phyloP scores from a whole-genome alignment of 495 filamentous ascomycete species.

The Penicillium dipodomyicola region DNA sequence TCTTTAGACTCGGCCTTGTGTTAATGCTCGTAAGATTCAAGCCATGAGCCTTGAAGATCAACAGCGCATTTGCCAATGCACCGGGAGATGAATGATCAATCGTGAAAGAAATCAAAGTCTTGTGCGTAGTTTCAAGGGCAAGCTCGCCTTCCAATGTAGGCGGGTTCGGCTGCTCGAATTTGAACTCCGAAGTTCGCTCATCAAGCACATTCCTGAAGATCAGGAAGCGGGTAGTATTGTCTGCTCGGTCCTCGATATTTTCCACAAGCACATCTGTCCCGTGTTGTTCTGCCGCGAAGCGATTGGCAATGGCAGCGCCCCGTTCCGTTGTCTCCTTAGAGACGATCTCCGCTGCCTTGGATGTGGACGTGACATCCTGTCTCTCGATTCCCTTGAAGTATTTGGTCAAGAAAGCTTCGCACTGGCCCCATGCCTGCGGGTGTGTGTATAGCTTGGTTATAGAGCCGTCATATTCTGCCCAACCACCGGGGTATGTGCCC shows the following conservation, averaged over 20 bases:
- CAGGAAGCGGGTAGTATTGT: constrained; percentile 90
- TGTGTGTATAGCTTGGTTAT: constrained; percentile 73
- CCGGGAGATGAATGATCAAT: constrained; percentile 75
- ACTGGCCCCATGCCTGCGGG: constrained; percentile 93
- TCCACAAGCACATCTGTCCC: constrained; percentile 67
- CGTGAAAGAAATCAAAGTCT: constrained; percentile 78
- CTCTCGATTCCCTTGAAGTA: constrained; percentile 68
- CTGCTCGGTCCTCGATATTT: constrained; percentile 75
- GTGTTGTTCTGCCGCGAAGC: constrained; percentile 63
- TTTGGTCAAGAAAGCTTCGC: constrained; percentile 65
- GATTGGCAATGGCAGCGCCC: constrained; percentile 74
- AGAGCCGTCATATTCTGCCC: constrained; percentile 30
- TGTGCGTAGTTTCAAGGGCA: constrained; percentile 42
- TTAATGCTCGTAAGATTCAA: constrained; percentile 91
- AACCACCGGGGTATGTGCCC: constrained; percentile 29
- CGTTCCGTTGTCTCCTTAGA: constrained; percentile 53
- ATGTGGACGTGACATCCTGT: constrained; percentile 84
- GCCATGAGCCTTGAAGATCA: constrained; percentile 66
- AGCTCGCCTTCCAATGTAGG: constrained; percentile 9
- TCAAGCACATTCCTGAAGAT: constrained; percentile 55
- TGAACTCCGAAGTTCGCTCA: constrained; percentile 21
- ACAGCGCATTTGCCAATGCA: constrained; percentile 74
- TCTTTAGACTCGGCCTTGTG: constrained; percentile 71
- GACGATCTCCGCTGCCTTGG: constrained; percentile 74
- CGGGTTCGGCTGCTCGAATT: constrained; percentile 21